These are phyloP conservation scores for Cordyceps cicadae DNA, from an alignment of 2,329 filamentous ascomycete species.

Conservation along the genomic window DNA sequence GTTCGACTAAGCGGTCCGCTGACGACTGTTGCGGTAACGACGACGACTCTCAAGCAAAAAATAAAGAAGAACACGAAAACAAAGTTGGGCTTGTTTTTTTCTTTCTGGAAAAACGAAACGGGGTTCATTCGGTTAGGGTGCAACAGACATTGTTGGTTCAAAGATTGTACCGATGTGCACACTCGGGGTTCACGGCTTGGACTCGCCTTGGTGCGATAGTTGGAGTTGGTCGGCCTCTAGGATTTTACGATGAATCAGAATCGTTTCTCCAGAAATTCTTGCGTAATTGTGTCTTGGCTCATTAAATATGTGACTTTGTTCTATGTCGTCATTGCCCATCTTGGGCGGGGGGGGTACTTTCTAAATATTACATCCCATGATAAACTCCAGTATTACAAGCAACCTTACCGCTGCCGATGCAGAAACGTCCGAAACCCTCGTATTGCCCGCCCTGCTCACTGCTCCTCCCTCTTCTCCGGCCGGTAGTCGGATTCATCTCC, in stretches of 20 bases:
- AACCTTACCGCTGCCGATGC: too few relatives aligned
- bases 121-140: slow-evolving; percentile 22
- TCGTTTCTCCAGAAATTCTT: neutral
- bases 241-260: slow-evolving; percentile 6
- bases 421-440: too few relatives aligned
- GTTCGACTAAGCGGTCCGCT: slow-evolving; percentile 54
- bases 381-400: neutral
- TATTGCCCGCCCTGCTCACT: neutral
- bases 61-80: neutral
- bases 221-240: slow-evolving; percentile 1
- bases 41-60: slow-evolving; percentile 19
- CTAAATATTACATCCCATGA: neutral
- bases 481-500: slow-evolving; percentile 3
- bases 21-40: slow-evolving; percentile 22
- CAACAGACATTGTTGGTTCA: slow-evolving; percentile 1
- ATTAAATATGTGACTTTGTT: neutral
- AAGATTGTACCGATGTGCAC: neutral
- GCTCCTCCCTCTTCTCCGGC: slow-evolving; percentile 1
- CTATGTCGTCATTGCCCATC: neutral
- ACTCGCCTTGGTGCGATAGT: slow-evolving; percentile 8
- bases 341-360: too few relatives aligned
- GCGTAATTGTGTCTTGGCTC: neutral
- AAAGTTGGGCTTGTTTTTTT: neutral
- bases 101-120: slow-evolving; percentile 24
- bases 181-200: slow-evolving; percentile 6